Evolutionary conservation across 2,329 filamentous ascomycete species (phyloP), one percentile per base, ranked within the genome.

Genomic region (Claviceps maximensis): DNA sequence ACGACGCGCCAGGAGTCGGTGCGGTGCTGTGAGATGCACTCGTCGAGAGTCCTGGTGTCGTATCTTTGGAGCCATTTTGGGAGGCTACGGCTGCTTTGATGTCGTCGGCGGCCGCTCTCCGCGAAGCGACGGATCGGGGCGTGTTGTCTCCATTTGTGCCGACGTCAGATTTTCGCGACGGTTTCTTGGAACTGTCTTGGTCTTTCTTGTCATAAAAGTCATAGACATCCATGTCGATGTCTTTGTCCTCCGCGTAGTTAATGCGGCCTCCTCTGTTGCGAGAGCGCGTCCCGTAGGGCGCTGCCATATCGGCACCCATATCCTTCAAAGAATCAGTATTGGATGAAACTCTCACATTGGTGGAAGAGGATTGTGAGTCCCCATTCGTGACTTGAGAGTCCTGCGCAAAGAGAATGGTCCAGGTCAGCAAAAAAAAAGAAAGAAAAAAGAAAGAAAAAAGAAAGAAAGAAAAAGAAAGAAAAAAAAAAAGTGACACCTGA

Each of bases 181-280:
- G 66, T 64, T 84, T 85, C 65, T 82, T 81, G 51, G 72, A 61
- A 31, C 53, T 54, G 56, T 80, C 77, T 53, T 72, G 72, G 17
- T 80, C 76, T 60, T 79, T 76, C 63, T 75, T 74, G 59, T 78
- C 70, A 63, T 76, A 72, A 66, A 77, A 79, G 63, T 96, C 91
- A 67, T 89, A 88, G 66, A 77, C 70, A 55, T 97, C 93, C 69
- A 87, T 82, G 63, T 97, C 91, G 60, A 90, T 76, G 68, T 96
- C 91, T 70, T 80, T 87, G 69, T 91, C 87, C 71, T 98, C 93
- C 50, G 93, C 91, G 69, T 98, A 98, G 70, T 98, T 98, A 59
- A 86, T 83, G 60, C 93, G 86, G 62, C 86, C 86, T 54, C 80
- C 84, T 63, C 90, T 85, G 70, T 95, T 95, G 67, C 93, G 86